Evolutionary conservation across 208 protist genomes (phyloP), one percentile per base, ranked within the genome.

Genomic region (Leishmania aethiopica): DNA sequence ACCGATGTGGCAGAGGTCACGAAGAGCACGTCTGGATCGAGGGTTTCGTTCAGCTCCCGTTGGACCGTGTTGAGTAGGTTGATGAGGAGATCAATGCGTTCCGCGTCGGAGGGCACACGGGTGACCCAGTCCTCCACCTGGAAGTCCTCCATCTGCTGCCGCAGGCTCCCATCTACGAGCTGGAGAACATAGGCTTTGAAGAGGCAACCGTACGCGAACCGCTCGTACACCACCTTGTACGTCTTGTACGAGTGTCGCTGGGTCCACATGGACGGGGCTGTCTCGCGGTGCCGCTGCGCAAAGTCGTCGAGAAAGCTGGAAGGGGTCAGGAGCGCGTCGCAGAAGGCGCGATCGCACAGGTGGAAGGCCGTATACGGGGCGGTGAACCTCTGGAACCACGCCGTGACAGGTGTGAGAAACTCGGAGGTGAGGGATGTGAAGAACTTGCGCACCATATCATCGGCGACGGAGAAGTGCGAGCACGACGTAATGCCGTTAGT

Each of bases 341-440:
- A 60, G 28, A 82, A 80, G 59, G 85, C 77, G 17, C 86, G 76
- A 78, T 96, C 90, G 86, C 93, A 96, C 45, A 95, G 79, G 75
- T 94, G 86, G 82, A 96, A 97, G 40, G 89, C 66, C 17, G 79
- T 90, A 66, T 92, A 81, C 28, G 73, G 42, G 3, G 60, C 80
- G 8, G 86, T 90, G 32, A 91, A 84, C 42, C 28, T 47, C 51
- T 87, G 75, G 82, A 94, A 97, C 92, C 92, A 97, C 19, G 84
- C 72, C 51, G 83, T 87, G 11, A 97, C 83, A 17, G 94, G 94
- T 19, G 85, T 88, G 40, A 97, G 86, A 84, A 97, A 97, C 85
- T 97, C 93, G 45, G 76, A 86, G 10, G 94, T 97, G 51, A 97
- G 88, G 62, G 93, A 95, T n/a, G 79, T 85, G 80, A 97, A 97